These are phyloP conservation scores for Sporothrix sp. DNA, from an alignment of 2,329 filamentous ascomycete species.

Conservation along the genomic window DNA sequence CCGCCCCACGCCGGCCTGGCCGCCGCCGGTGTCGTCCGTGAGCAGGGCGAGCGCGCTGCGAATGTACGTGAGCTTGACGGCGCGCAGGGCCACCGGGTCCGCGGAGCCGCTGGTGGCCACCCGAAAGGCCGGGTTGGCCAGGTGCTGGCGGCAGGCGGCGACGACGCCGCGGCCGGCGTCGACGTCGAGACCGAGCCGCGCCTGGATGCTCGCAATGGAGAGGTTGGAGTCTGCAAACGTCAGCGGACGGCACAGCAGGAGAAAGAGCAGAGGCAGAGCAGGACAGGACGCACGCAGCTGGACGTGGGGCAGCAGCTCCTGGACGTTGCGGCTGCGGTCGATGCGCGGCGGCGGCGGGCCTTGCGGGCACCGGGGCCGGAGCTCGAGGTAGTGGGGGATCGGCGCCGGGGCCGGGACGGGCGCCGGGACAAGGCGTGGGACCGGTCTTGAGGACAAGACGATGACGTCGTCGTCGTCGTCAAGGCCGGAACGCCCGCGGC, in stretches of 20 bases:
- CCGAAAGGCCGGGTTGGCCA: constrained; percentile 5
- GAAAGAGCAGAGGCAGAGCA: not conserved
- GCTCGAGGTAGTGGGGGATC: constrained; percentile 14
- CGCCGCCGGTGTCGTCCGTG: not conserved
- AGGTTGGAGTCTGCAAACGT: constrained; percentile 9
- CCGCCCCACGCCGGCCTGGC: constrained; percentile 9
- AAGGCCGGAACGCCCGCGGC: not conserved
- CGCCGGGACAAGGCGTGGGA: not conserved
- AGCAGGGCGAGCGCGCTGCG: constrained; percentile 11
- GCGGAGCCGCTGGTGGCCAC: constrained; percentile 8
- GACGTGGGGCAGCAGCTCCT: constrained; percentile 16
- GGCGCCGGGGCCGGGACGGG: not conserved
- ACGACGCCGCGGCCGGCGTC: constrained; percentile 1
- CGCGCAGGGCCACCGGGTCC: constrained; percentile 12
- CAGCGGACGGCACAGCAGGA: not conserved
- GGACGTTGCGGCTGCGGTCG: constrained; percentile 9
- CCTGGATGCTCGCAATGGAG: constrained; percentile 7
- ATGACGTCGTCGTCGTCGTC: constrained; percentile 1
- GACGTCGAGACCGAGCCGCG: constrained; percentile 9
- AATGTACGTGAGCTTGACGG: constrained; percentile 14
- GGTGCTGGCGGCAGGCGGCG: constrained; percentile 7
- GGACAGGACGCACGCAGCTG: constrained; percentile 12
- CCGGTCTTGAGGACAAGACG: constrained; percentile 1
- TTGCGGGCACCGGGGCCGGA: constrained; percentile 16
- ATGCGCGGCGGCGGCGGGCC: constrained; percentile 14